Base-by-base conservation (phyloP, 1,284 basidiomycete species). In the Ceratobasidium sp. region DNA sequence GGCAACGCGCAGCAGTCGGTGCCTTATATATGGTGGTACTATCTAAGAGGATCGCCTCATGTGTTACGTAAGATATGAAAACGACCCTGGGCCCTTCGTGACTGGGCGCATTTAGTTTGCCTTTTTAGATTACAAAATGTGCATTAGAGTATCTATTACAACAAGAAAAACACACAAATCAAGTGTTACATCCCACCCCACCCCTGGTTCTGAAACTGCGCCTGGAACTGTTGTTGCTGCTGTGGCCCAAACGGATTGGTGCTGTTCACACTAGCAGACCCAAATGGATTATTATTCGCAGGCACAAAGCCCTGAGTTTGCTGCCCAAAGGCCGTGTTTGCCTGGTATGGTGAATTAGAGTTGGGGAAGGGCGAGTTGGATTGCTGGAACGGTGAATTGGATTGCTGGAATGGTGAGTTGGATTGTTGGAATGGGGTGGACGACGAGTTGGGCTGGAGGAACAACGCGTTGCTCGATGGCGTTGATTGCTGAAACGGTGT, bases 141-240 rank as follows among this genome's bases (percentile, higher is more conserved):
- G 40, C 64, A 49, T 67, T 40, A 26, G n/a, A 28, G 33, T 49
- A 20, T 67, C 40, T 44, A 67, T 13, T 67, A 40, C 44, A 67
- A 67, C 6, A 67, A 76, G 46, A n/a, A 67, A 55, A 67, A n/a
- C 9, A 39, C 33, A 26, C 18, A 66, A 58, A 26, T 39, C 46
- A 64, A 76, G 51, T 44, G n/a, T 28, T 76, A 76, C 73, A 76
- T 76, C n/a, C 73, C 73, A 67, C 63, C 73, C 73, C 73, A 76
- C 10, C 73, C 73, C 49, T 76, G 73, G 18, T 39, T 39, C 33
- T 68, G 66, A 53, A 68, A 68, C 66, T 68, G 66, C 12, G 49
- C 44, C 49, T 76, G 63, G 26, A 60, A 49, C 26, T 56, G 55
- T 28, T 71, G 68, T 44, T 71, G 68, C 40, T 66, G 61, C 63